phyloP scores from a whole-genome alignment of 257 asterid genomes.

The Catharanthus roseus region DNA sequence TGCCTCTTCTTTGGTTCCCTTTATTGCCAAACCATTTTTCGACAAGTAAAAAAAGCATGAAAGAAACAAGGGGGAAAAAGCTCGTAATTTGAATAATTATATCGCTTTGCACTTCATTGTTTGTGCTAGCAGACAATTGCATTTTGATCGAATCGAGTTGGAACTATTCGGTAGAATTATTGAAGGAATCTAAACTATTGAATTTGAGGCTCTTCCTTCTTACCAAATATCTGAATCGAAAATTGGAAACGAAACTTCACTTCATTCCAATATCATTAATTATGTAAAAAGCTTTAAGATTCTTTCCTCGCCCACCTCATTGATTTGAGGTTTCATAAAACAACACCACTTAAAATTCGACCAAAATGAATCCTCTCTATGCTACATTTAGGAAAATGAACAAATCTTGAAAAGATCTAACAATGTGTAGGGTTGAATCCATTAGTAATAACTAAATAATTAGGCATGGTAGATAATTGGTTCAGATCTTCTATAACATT shows the following conservation, averaged over 20 bases:
- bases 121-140: not conserved
- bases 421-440: no score
- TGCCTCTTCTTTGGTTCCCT: no score
- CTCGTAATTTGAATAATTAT: no score
- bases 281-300: not conserved
- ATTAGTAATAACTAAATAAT: no score
- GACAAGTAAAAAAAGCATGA: no score
- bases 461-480: no score
- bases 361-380: not conserved
- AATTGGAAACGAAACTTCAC: not conserved
- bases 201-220: no score
- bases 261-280: not conserved
- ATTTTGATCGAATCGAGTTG: not conserved
- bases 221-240: no score
- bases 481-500: no score
- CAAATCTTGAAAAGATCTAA: not conserved
- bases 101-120: not conserved
- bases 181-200: not conserved
- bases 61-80: no score
- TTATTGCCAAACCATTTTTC: no score
- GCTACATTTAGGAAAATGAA: not conserved
- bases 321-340: not conserved
- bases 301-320: not conserved
- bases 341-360: not conserved
- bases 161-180: not conserved